Percentiles rank a stretch among this genome's conserved stretches.
These are phyloP conservation scores for Colletotrichum musae DNA, from an alignment of 2,329 filamentous ascomycete species.

Conservation along the genomic window DNA sequence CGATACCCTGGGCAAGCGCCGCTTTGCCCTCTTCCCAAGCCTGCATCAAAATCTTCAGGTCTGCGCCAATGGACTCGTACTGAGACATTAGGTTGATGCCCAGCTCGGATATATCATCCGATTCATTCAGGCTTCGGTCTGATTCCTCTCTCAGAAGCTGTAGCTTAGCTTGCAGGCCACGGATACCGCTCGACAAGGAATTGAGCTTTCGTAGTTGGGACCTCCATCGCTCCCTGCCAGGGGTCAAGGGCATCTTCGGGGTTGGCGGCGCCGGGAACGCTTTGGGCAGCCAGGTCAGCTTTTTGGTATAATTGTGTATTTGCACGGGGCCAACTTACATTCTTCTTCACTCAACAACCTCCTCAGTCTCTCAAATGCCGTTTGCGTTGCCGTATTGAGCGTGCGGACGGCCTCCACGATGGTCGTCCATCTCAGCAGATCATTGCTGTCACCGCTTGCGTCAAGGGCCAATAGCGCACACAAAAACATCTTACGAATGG, in stretches of 20 bases:
- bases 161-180: constrained; percentile 94
- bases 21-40: constrained; percentile 91
- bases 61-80: constrained; percentile 93
- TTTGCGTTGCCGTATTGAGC: constrained; percentile 73
- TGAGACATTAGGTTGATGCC: constrained; percentile 86
- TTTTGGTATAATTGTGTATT: no score
- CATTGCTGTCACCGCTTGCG: constrained; percentile 81
- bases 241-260: constrained; percentile 74
- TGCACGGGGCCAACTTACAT: constrained; percentile 64
- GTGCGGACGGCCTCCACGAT: constrained; percentile 82
- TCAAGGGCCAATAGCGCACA: constrained; percentile 92
- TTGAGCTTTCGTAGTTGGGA: constrained; percentile 91
- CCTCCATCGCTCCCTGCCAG: constrained; percentile 86
- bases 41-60: constrained; percentile 83
- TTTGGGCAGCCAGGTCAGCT: constrained; percentile 46
- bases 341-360: constrained; percentile 84
- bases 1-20: constrained; percentile 85
- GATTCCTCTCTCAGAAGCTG: constrained; percentile 93
- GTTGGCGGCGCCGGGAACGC: constrained; percentile 69
- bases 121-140: constrained; percentile 81
- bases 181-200: constrained; percentile 89
- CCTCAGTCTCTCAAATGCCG: constrained; percentile 76
- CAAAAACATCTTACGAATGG: constrained; percentile 85
- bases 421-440: constrained; percentile 83
- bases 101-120: constrained; percentile 80